Percentiles rank a stretch among this genome's conserved stretches.
Evolutionary conservation across 768 basidiomycete species (phyloP).

Genomic region (Boletus bicolor): DNA sequence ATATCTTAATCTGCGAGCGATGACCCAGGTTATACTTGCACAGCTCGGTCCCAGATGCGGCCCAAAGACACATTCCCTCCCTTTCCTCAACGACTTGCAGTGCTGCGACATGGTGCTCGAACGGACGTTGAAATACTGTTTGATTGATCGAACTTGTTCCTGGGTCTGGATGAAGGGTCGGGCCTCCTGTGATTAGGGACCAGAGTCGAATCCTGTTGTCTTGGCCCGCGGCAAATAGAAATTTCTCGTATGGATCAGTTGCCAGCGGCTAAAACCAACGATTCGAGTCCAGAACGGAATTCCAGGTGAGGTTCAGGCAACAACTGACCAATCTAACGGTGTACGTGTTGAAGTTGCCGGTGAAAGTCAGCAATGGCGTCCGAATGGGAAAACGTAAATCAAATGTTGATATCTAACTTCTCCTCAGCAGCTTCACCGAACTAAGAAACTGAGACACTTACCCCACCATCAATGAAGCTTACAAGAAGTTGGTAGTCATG

Average conservation of each 20-base stretch:
- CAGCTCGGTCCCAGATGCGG: slow-evolving; percentile 43
- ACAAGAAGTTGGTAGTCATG: slow-evolving; percentile 52
- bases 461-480: slow-evolving; percentile 59
- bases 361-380: slow-evolving; percentile 45
- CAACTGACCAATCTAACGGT: slow-evolving; percentile 48
- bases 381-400: slow-evolving; percentile 56
- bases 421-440: background rate
- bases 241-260: slow-evolving; percentile 51
- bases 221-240: slow-evolving; percentile 68
- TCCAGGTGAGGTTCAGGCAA: background rate
- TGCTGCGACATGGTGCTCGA: slow-evolving; percentile 41
- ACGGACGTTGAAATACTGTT: slow-evolving; percentile 32
- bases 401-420: slow-evolving; percentile 52
- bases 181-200: slow-evolving; percentile 57
- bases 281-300: slow-evolving; percentile 1
- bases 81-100: slow-evolving; percentile 49
- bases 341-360: slow-evolving; percentile 58
- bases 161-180: slow-evolving; percentile 18
- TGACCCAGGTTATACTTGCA: slow-evolving; percentile 52
- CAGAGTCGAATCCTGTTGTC: slow-evolving; percentile 64
- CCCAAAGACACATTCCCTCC: slow-evolving; percentile 49
- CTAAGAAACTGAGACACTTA: slow-evolving; percentile 30
- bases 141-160: background rate
- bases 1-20: slow-evolving; percentile 9
- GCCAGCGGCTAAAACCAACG: slow-evolving; percentile 52